phyloP scores from a whole-genome alignment of 2,329 filamentous ascomycete species.

The Xylaria sp. region DNA sequence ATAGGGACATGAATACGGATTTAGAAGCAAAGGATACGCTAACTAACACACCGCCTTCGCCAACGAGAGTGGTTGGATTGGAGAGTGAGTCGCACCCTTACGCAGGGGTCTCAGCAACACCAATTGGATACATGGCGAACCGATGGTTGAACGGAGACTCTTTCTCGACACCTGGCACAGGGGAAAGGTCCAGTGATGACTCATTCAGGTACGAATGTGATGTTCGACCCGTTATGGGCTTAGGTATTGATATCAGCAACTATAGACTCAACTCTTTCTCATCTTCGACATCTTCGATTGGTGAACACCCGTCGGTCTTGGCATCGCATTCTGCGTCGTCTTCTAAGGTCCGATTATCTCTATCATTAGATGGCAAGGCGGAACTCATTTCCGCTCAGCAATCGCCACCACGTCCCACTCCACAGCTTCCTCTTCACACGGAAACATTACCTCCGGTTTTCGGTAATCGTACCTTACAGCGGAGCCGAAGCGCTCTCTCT shows the following conservation, averaged over 20 bases:
- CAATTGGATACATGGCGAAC: constrained; percentile 64
- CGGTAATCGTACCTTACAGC: constrained; percentile 65
- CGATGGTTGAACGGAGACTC: constrained; percentile 65
- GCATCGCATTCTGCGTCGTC: constrained; percentile 51
- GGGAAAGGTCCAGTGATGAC: constrained; percentile 54
- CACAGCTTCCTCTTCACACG: constrained; percentile 56
- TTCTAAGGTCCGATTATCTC: constrained; percentile 76
- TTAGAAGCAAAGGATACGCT: constrained; percentile 33
- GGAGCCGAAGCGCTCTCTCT: constrained; percentile 75
- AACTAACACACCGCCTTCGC: constrained; percentile 40
- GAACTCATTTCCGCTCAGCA: constrained; percentile 78
- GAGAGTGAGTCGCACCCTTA: constrained; percentile 42
- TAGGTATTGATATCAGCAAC: constrained; percentile 17
- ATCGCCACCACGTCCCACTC: constrained; percentile 73
- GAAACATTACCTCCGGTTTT: constrained; percentile 60
- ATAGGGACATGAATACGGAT: constrained; percentile 24
- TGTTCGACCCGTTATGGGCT: constrained; percentile 2
- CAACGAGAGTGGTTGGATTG: constrained; percentile 37
- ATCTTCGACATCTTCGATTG: constrained; percentile 54
- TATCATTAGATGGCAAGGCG: constrained; percentile 91
- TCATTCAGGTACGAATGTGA: constrained; percentile 56
- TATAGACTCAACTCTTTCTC: constrained; percentile 57
- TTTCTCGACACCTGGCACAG: constrained; percentile 60
- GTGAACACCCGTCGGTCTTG: constrained; percentile 50
- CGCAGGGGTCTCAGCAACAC: constrained; percentile 55